Evolutionary conservation across 2,329 filamentous ascomycete genomes (phyloP).

Genomic region (Penicillium sp.): DNA sequence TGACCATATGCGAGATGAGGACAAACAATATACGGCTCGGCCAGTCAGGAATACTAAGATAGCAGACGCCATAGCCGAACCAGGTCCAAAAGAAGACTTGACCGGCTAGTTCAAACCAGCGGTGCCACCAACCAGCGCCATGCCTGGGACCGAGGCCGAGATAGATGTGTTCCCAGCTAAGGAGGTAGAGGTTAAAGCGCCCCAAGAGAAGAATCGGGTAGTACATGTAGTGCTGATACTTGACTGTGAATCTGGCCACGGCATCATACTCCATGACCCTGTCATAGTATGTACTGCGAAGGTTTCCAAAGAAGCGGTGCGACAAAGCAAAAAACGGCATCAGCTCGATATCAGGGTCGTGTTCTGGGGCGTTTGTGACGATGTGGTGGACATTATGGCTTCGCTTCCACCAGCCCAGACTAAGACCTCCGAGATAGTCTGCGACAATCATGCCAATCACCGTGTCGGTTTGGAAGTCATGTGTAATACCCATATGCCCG

Average conservation of each 20-base stretch:
- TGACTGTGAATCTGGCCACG: slow-evolving; percentile 63
- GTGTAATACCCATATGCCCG: slow-evolving; percentile 95
- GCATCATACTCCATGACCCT: slow-evolving; percentile 73
- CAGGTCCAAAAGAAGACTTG: slow-evolving; percentile 80
- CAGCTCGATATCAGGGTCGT: slow-evolving; percentile 92
- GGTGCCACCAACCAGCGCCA: slow-evolving; percentile 77
- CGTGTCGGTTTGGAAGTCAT: slow-evolving; percentile 77
- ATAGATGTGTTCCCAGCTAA: slow-evolving; percentile 75
- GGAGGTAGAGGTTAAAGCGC: slow-evolving; percentile 79
- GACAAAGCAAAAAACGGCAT: slow-evolving; percentile 85
- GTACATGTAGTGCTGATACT: slow-evolving; percentile 75
- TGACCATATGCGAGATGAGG: slow-evolving; percentile 73
- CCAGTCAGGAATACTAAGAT: slow-evolving; percentile 65
- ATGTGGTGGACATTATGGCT: slow-evolving; percentile 97
- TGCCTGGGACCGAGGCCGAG: slow-evolving; percentile 66
- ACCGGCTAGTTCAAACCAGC: slow-evolving; percentile 72
- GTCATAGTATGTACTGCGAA: slow-evolving; percentile 82
- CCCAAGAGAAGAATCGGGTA: slow-evolving; percentile 76
- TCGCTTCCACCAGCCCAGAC: slow-evolving; percentile 93
- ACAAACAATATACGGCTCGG: slow-evolving; percentile 69
- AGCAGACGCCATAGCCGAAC: slow-evolving; percentile 77
- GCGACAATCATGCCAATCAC: slow-evolving; percentile 86
- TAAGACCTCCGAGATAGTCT: slow-evolving; percentile 83
- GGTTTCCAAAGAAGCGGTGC: slow-evolving; percentile 68
- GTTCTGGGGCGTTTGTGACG: slow-evolving; percentile 89